Evolutionary conservation across 331 rosid species (phyloP).

Genomic region (Arachis monticola): DNA sequence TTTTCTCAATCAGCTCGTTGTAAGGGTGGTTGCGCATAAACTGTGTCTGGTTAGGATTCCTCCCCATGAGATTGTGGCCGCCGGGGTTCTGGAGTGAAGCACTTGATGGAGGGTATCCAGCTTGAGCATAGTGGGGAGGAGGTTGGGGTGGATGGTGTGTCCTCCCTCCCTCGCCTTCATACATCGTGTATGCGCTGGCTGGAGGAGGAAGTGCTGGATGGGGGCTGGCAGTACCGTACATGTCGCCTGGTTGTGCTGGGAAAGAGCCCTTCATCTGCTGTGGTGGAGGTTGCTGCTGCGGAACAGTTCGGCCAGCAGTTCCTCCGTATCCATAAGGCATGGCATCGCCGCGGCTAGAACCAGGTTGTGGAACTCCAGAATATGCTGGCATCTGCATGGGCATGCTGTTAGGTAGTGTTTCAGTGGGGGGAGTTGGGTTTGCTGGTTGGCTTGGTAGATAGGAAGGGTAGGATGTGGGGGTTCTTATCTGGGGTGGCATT

Average conservation of each 20-base stretch:
- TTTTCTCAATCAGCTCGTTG: slow-evolving; percentile 78
- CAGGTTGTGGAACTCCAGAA: slow-evolving; percentile 72
- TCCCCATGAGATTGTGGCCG: slow-evolving; percentile 53
- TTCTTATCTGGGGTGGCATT: slow-evolving; percentile 74
- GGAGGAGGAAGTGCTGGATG: slow-evolving; percentile 68
- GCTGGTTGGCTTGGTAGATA: slow-evolving; percentile 73
- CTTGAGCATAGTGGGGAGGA: slow-evolving; percentile 72
- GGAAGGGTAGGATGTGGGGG: slow-evolving; percentile 66
- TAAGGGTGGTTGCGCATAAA: slow-evolving; percentile 75
- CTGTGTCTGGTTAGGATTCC: slow-evolving; percentile 64
- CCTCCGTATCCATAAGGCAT: slow-evolving; percentile 82
- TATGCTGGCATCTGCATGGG: slow-evolving; percentile 77
- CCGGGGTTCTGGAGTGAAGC: slow-evolving; percentile 67
- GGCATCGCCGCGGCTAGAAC: slow-evolving; percentile 64
- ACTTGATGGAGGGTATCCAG: slow-evolving; percentile 76
- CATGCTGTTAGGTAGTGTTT: slow-evolving; percentile 77
- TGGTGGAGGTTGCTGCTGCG: slow-evolving; percentile 76
- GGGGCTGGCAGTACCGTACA: slow-evolving; percentile 57
- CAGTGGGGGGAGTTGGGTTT: slow-evolving; percentile 60
- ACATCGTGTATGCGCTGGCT: slow-evolving; percentile 77
- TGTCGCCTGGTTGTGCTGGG: slow-evolving; percentile 63
- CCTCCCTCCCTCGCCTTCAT: slow-evolving; percentile 78
- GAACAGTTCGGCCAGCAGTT: slow-evolving; percentile 60
- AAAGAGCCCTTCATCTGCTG: slow-evolving; percentile 74
- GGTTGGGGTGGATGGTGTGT: slow-evolving; percentile 61